Evolutionary conservation across 2,329 filamentous ascomycete species (phyloP).

Genomic region (Phaeosphaeria sp.): DNA sequence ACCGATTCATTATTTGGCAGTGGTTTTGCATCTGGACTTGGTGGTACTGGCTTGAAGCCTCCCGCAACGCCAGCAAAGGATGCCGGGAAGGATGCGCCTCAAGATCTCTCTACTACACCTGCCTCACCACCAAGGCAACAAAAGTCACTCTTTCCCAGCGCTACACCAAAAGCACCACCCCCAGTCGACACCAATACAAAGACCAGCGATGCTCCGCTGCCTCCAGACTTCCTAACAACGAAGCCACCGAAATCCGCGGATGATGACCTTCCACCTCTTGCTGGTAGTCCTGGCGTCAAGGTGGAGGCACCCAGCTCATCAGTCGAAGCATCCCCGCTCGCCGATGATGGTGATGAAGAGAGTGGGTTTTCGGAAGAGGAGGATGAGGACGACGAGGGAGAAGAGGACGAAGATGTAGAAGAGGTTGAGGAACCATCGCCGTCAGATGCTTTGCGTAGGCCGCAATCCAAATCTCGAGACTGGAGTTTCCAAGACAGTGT

Average conservation of each 20-base stretch:
- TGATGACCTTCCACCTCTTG: slow-evolving; percentile 54
- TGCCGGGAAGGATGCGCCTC: slow-evolving; percentile 40
- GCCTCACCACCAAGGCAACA: slow-evolving; percentile 37
- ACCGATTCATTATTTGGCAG: slow-evolving; percentile 66
- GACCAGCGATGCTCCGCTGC: slow-evolving; percentile 47
- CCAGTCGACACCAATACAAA: slow-evolving; percentile 31
- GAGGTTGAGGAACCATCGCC: slow-evolving; percentile 52
- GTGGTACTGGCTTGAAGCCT: slow-evolving; percentile 44
- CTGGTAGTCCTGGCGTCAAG: slow-evolving; percentile 57
- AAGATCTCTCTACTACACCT: slow-evolving; percentile 48
- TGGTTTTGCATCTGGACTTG: slow-evolving; percentile 66
- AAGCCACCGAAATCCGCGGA: slow-evolving; percentile 40
- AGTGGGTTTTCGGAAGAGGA: slow-evolving; percentile 50
- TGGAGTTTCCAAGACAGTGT: slow-evolving; percentile 31
- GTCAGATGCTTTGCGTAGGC: slow-evolving; percentile 23
- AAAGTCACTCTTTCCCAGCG: slow-evolving; percentile 26
- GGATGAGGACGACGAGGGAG: slow-evolving; percentile 46
- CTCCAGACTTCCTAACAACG: slow-evolving; percentile 42
- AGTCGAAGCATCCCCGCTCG: slow-evolving; percentile 39
- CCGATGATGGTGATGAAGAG: slow-evolving; percentile 46
- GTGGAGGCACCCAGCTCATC: slow-evolving; percentile 46
- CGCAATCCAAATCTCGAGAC: slow-evolving; percentile 14
- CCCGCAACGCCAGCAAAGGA: slow-evolving; percentile 50
- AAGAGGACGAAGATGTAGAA: slow-evolving; percentile 52
- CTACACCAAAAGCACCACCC: slow-evolving; percentile 40